phyloP scores from a whole-genome alignment of 768 basidiomycete genomes.

The Pleurotus ostreatus region DNA sequence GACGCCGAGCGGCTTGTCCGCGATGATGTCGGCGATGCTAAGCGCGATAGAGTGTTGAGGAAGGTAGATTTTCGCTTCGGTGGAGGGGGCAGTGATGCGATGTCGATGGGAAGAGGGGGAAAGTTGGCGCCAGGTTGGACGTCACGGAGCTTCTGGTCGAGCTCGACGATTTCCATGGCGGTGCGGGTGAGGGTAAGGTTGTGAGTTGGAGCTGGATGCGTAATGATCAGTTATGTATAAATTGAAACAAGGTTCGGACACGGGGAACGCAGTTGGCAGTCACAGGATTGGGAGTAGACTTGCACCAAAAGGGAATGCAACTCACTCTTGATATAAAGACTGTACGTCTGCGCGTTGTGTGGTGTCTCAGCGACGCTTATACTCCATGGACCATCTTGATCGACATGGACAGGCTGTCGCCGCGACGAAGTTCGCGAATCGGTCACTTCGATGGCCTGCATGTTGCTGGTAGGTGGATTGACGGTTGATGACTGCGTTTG shows the following conservation, averaged over 20 bases:
- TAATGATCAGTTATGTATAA: constrained; percentile 16
- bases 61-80: constrained; percentile 80
- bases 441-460: constrained; percentile 40
- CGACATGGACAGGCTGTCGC: constrained; percentile 56
- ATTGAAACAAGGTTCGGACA: constrained; percentile 1
- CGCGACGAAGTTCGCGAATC: constrained; percentile 35
- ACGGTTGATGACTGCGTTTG: constrained; percentile 8
- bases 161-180: constrained; percentile 70
- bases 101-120: constrained; percentile 60
- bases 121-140: constrained; percentile 51
- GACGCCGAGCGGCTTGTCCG: constrained; percentile 40
- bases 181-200: constrained; percentile 84
- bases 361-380: constrained; percentile 86
- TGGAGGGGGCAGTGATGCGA: constrained; percentile 43
- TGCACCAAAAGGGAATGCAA: constrained; percentile 16
- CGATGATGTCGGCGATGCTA: constrained; percentile 66
- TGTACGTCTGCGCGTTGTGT: constrained; percentile 68
- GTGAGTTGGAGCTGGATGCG: constrained; percentile 71
- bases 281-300: constrained; percentile 7
- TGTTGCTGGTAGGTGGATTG: constrained; percentile 25
- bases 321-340: constrained; percentile 90
- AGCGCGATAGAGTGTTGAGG: constrained; percentile 79
- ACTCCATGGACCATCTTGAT: constrained; percentile 84
- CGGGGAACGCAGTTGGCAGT: neutral
- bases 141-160: constrained; percentile 78